Evolutionary conservation across 192 early-diverging fungal species (phyloP), one percentile per base, ranked within the genome.

Genomic region (Backusella psychrophila): DNA sequence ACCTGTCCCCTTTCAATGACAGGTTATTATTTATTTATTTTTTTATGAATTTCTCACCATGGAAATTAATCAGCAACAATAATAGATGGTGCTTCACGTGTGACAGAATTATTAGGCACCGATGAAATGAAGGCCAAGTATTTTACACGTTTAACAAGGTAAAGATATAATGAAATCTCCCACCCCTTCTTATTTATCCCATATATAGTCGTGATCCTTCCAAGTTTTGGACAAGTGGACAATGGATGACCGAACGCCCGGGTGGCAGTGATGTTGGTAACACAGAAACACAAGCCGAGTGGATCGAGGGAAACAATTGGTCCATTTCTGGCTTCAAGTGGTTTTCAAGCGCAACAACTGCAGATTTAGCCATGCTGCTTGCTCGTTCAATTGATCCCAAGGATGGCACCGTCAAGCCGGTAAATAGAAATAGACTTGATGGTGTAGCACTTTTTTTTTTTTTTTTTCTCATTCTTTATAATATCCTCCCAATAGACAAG

Each of bases 231-330:
- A 93, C 89, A 31, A 85, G 82, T 69, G 91, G 91, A 11, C 92
- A 93, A 69, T 92, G 90, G 91, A 93, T 92, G 92, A 93, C 91
- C 1, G 92, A 93, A 77, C 82, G 90, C 38, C 89, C 90, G 7
- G 91, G 90, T 46, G 92, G 90, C 26, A 86, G 82, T 21, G 92
- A 93, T 72, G 86, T 93, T 31, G 85, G 85, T 77, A 74, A 63
- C 69, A 90, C 91, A 11, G 91, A 93, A 76, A 91, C 92, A 9
- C 76, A 79, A 66, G 92, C 92, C 0, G 84, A 87, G 17, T 75
- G 76, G 19, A 74, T 77, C 15, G 81, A 84, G 15, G 49, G 49
- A 44, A 76, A 76, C 39, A 69, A 65, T 38, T 90, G 86, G 81
- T 78, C 67, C 8, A 69, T 93, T 26, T 82, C 79, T 42, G 92